phyloP scores from a whole-genome alignment of 805 yeast genomes.

The Kluyveromyces lactis region DNA sequence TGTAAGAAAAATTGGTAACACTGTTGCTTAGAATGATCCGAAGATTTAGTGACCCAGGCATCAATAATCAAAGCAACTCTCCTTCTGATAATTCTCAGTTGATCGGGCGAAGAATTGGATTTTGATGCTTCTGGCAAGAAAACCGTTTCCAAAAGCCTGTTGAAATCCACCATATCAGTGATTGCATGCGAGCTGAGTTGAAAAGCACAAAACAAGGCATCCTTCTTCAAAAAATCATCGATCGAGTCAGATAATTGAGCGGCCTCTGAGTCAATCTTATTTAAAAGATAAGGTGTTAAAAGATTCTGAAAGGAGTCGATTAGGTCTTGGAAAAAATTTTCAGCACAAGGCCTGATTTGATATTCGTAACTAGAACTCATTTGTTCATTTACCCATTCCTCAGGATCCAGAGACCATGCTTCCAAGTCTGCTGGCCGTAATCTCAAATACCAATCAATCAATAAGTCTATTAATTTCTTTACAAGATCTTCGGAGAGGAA shows the following conservation, averaged over 20 bases:
- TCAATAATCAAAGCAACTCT: conserved; percentile 67
- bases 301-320: conserved; percentile 52
- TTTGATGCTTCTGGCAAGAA: conserved; percentile 54
- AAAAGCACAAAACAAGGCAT: conserved; percentile 74
- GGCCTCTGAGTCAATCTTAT: conserved; percentile 42
- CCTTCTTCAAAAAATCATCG: conserved; percentile 57
- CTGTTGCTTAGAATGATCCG: conserved; percentile 45
- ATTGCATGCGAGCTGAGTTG: conserved; percentile 68
- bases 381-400: conserved; percentile 87
- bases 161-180: conserved; percentile 58
- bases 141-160: conserved; percentile 46
- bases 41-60: conserved; percentile 74
- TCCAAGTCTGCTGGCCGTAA: conserved; percentile 71
- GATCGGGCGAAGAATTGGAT: conserved; percentile 34
- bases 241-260: conserved; percentile 24
- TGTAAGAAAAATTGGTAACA: conserved; percentile 51
- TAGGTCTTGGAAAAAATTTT: conserved; percentile 70
- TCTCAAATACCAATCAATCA: conserved; percentile 67
- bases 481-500: conserved; percentile 53
- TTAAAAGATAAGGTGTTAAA: conserved; percentile 47
- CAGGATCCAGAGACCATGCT: conserved; percentile 80
- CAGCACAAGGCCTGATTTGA: conserved; percentile 81
- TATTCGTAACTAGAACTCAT: conserved; percentile 70
- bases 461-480: conserved; percentile 50
- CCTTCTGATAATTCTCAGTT: conserved; percentile 59